Base-by-base conservation (phyloP, 2,329 filamentous ascomycete species). In the Colletotrichum nymphaeae region DNA sequence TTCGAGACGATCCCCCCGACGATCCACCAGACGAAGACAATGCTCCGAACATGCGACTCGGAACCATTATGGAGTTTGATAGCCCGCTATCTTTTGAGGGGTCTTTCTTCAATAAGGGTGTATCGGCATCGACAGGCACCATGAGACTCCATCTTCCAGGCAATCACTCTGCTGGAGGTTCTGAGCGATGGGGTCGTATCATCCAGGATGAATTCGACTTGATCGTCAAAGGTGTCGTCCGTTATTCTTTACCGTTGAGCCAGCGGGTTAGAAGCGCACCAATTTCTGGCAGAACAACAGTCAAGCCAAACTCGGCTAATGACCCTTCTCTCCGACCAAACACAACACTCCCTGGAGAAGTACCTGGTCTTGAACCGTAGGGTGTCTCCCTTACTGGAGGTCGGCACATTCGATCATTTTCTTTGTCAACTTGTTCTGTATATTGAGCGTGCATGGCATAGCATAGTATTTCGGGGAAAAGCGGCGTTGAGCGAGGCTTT, bases 161-260 rank as follows among this genome's bases (percentile, higher is more conserved):
- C 4, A 99, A 98, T 82, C 92, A 92, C 77, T 98, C 97, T 0
- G 92, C 95, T 56, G 93, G 94, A 53, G 97, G 96, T 9, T 93
- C 92, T 1, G 91, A 93, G 79, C 91, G 95, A 14, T 99, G 97
- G 97, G 95, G 97, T 80, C 90, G 92, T 73, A 95, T 98, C 59
- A 87, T 98, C 63, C 91, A 97, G 76, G 94, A 98, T 81, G 94
- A 96, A 57, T 99, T 98, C 77, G 95, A 98, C 77, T 88, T 99
- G 62, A 96, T 98, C 74, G 90, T 99, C 55, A 93, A 97, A 77
- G 97, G 97, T 26, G 93, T 97, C 16, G 87, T 99, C 77, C 95
- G 95, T 79, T 99, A 99, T 79, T 89, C 86, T 35, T 84, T 93
- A 42, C 91, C 91, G 3, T 83, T 93, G 65, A 92, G 89, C 77